Evolutionary conservation across 148 eudicot species (phyloP), one percentile per base, ranked within the genome.

Genomic region (Fagopyrum esculentum): DNA sequence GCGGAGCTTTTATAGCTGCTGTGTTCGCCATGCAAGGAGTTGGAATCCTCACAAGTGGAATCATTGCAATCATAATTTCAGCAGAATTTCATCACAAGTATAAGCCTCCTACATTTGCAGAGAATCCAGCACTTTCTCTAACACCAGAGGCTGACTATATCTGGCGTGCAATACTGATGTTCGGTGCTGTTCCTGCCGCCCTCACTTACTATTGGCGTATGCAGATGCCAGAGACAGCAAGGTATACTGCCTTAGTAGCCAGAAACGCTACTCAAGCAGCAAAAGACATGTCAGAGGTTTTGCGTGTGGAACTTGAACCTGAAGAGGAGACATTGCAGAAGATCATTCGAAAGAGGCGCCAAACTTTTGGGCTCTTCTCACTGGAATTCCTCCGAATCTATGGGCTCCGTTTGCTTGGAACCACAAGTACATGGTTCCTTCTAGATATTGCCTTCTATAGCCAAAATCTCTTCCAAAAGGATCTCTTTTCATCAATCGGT

Each of bases 21-120:
- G 96, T 91, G 4, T 91, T 89, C 59, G 92, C 96, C 4, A 91
- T 91, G 96, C 96, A 90, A 56, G 91, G 96, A 3, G 78, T 89
- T 40, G 96, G 96, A 6, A 89, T 89, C 16, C 48, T 91, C 8
- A 72, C 83, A 0, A 83, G 92, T 51, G 96, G 96, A n/a, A 77
- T 91, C 13, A 82, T 91, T 7, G 82, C 91, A 0, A 78, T 89
- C 1, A 70, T 87, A 3, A 77, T 89, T 1, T 80, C 92, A 0
- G 16, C 88, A 0, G 83, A 75, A 0, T 91, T 91, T 29, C 43
- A 66, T 8, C 26, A 3, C 30, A 66, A 22, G 35, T 66, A 29
- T 43, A 66, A 66, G 5, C 70, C 70, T 66, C 70, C 70, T 29
- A 30, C 70, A 10, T 66, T 66, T 43, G 43, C 44, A 15, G 70